phyloP scores from a whole-genome alignment of 208 protist genomes.

The Trypanosoma rangeli region DNA sequence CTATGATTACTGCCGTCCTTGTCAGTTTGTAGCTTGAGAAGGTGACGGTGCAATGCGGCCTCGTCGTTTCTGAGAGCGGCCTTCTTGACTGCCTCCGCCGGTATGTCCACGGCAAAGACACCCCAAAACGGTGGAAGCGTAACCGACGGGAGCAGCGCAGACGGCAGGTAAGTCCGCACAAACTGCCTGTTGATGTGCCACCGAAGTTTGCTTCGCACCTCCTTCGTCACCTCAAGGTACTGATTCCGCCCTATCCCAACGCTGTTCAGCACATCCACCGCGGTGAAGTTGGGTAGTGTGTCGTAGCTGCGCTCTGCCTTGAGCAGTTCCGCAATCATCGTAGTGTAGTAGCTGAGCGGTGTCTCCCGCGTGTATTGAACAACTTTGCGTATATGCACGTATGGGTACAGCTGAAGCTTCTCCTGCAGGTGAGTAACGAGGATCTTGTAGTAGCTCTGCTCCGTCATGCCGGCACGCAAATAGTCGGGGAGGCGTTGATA shows the following conservation, averaged over 20 bases:
- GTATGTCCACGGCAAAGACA: constrained; percentile 41
- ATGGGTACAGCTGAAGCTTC: constrained; percentile 80
- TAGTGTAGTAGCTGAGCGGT: constrained; percentile 72
- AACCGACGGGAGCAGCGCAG: constrained; percentile 42
- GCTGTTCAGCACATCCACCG: constrained; percentile 93
- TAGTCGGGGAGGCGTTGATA: constrained; percentile 76
- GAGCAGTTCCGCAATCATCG: constrained; percentile 72
- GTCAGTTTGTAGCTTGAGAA: constrained; percentile 42
- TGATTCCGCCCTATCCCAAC: constrained; percentile 97
- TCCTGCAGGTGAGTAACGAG: constrained; percentile 57
- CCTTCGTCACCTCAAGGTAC: constrained; percentile 97
- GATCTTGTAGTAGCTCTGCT: constrained; percentile 70
- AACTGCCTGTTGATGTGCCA: constrained; percentile 75
- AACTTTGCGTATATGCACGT: constrained; percentile 58
- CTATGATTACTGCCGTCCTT: constrained; percentile 11
- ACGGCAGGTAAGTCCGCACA: constrained; percentile 68
- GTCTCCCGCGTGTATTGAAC: constrained; percentile 68
- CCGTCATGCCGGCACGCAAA: constrained; percentile 37
- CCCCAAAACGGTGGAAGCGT: constrained; percentile 55
- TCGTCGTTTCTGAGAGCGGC: constrained; percentile 35
- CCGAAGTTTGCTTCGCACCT: constrained; percentile 84
- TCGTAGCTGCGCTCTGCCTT: constrained; percentile 91
- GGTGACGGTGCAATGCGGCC: constrained; percentile 39
- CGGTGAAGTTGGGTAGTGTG: constrained; percentile 97
- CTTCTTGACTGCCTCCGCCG: constrained; percentile 21